Evolutionary conservation across 208 protist genomes (phyloP), one percentile per base, ranked within the genome.

Genomic region (Wallacemonas collosoma): DNA sequence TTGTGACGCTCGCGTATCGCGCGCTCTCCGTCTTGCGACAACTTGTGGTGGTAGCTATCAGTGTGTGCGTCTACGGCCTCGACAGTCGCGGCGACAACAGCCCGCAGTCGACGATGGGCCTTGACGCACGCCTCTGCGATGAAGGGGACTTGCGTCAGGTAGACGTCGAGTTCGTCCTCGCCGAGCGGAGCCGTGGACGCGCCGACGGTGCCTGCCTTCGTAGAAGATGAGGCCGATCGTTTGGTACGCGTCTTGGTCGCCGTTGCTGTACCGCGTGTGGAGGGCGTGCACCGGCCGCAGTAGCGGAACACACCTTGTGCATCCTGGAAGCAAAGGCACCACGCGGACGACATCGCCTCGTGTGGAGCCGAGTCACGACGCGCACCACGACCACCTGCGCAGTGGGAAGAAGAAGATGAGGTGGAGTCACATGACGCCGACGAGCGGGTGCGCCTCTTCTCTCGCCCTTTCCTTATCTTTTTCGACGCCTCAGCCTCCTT

Each of bases 291-390:
- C 44, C 35, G 44, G 7, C 82, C 81, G 44, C 80, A 56, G 74
- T 74, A 87, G 36, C 79, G 64, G 64, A 77, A 87, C 1, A 53
- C 44, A 6, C 73, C 73, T 3, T 74, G 58, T 11, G 39, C 57
- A 58, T 84, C 80, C n/a, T 72, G 69, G 57, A 82, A 50, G 47
- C 85, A 90, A 7, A 90, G 56, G 12, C 62, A 77, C 73, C 75
- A 77, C 54, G 38, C 62, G 6, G 6, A 36, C 44, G 41, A 9
- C 62, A 5, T 11, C 41, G 4, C 36, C n/a, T 56, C 51, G n/a
- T n/a, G 14, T 7, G 8, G 51, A 26, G 0, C 5, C 6, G 6
- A n/a, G 51, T 26, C 15, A 7, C 14, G 8, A n/a, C 26, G 51
- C 47, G 12, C n/a, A 39, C 48, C 38, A 1, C 51, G 9, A 6